Evolutionary conservation across 2,329 filamentous ascomycete species (phyloP), one percentile per base, ranked within the genome.

Genomic region (Claviceps sp.): DNA sequence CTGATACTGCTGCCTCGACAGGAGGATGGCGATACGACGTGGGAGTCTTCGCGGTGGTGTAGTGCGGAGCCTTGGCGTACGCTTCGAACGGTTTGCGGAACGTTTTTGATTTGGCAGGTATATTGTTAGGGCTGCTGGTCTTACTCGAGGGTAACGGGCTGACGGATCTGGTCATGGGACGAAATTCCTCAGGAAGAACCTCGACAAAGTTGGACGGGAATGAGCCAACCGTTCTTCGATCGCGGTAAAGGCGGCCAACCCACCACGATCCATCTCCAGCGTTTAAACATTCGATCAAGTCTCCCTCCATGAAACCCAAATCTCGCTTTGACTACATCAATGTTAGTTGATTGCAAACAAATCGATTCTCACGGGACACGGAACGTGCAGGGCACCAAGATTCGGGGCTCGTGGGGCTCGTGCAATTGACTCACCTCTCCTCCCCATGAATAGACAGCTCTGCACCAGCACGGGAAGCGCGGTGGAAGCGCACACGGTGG

Each of bases 131-230:
- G 53, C 74, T 77, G 45, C 78, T 74, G 1, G 77, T 72, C 60
- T 72, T 75, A 58, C 72, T 76, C 55, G 58, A 71, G 56, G 81
- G 71, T 68, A 88, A 68, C 1, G 79, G 78, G 59, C 79, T 83
- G 50, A 72, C 73, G 34, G 78, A 75, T 62, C 82, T 72, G 44
- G 73, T 74, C 60, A 82, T 80, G 14, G 93, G 93, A 52, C 87
- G 83, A 65, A 94, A 97, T 65, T 82, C 80, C 54, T 93, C 82
- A 51, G 87, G 85, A 36, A 98, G 77, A 5, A 98, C 78, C 65
- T 94, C 81, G 64, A 98, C 93, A 64, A 98, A 98, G 70, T 98
- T 98, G 62, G 90, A 96, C 0, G 93, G 93, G 63, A 98, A 98
- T 20, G 93, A 75, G 50, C 93, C 93, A 61, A 96, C 84, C 62